A percentile compares a stretch with the other conserved stretches of the same genome.
These are phyloP conservation scores for Pseudogymnoascus sp. DNA, from an alignment of 2,329 filamentous ascomycete genomes.

Conservation along the genomic window DNA sequence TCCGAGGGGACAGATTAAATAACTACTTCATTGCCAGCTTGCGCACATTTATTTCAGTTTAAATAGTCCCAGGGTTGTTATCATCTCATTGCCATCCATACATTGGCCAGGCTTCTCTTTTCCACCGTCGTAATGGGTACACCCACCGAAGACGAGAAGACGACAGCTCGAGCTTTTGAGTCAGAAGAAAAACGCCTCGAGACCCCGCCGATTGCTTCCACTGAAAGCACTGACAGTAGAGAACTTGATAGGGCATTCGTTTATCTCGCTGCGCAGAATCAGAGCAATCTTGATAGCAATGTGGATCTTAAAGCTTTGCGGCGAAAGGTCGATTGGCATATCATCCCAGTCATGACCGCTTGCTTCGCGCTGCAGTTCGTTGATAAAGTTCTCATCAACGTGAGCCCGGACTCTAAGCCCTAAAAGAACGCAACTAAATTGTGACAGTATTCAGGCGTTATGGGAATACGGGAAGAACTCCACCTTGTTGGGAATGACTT, in stretches of 20 bases:
- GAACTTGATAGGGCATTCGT: conserved; percentile 39
- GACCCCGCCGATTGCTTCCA: not conserved
- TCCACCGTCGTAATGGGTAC: not conserved
- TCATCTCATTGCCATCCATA: not conserved
- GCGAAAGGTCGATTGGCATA: conserved; percentile 50
- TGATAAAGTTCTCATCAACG: conserved; percentile 58
- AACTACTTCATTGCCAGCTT: not conserved
- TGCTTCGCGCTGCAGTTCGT: conserved; percentile 58
- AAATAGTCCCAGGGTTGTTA: not conserved
- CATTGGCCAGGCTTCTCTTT: not conserved
- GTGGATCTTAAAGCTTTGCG: conserved; percentile 41
- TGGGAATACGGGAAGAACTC: conserved; percentile 52
- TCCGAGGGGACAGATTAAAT: not conserved
- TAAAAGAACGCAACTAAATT: not conserved
- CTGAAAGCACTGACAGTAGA: conserved; percentile 8
- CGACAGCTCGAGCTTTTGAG: not conserved
- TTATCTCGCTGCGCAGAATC: conserved; percentile 31
- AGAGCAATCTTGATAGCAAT: conserved; percentile 28
- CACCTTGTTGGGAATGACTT: conserved; percentile 53
- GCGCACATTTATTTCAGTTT: too few species aligned
- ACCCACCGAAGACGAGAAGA: not conserved
- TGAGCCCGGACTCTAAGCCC: conserved; percentile 29
- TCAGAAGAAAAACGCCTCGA: not conserved
- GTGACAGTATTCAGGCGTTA: conserved; percentile 55
- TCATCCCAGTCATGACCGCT: conserved; percentile 54